Percentiles rank a stretch among this genome's conserved stretches.
These are phyloP conservation scores for Dictyostelium purpureum DNA, from an alignment of 78 protist genomes.

Conservation along the genomic window DNA sequence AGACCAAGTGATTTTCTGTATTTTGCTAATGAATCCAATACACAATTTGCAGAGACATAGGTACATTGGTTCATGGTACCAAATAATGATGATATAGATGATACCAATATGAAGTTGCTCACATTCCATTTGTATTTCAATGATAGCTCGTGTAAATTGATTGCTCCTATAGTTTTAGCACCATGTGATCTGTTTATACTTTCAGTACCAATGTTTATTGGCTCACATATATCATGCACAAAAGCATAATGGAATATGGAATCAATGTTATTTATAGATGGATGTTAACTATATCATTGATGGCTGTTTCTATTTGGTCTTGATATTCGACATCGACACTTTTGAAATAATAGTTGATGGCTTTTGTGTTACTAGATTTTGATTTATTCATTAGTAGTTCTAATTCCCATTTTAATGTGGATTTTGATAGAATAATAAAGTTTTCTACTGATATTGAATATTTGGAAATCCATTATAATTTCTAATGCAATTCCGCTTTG, in stretches of 20 bases:
- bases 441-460: conserved; percentile 4
- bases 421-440: conserved; percentile 26
- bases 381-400: conserved; percentile 14
- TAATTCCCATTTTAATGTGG: conserved; percentile 48
- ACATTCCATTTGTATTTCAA: background rate
- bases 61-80: conserved; percentile 70
- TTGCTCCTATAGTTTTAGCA: conserved; percentile 81
- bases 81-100: conserved; percentile 52
- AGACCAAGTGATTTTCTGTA: conserved; percentile 53
- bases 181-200: background rate
- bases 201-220: background rate
- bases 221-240: conserved; percentile 1
- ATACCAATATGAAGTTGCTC: conserved; percentile 54
- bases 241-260: conserved; percentile 69
- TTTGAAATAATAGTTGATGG: background rate
- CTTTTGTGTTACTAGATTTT: background rate
- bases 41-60: conserved; percentile 83
- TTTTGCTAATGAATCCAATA: conserved; percentile 67
- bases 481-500: conserved; percentile 41
- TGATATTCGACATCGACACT: conserved; percentile 1
- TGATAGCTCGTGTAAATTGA: conserved; percentile 57
- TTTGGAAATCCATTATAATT: conserved; percentile 29
- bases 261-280: background rate
- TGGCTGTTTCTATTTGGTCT: background rate
- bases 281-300: background rate